Percentiles rank a stretch among this genome's conserved stretches.
Evolutionary conservation across 805 yeast species (phyloP).

Genomic region (Kodamaea kakaduensis): DNA sequence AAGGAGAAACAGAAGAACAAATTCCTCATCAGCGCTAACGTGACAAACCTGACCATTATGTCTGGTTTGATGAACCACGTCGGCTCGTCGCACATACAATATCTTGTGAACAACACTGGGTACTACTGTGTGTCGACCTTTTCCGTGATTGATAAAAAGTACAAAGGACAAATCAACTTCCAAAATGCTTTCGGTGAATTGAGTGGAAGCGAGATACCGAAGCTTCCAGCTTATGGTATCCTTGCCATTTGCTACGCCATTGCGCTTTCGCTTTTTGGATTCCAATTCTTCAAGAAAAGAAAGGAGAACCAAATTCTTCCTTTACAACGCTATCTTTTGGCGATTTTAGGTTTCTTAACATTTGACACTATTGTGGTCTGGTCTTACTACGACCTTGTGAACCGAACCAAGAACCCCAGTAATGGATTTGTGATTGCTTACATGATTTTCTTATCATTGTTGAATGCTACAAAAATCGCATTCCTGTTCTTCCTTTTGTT

Average conservation of each 20-base stretch:
- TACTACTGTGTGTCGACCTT: slow-evolving; percentile 86
- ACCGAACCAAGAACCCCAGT: slow-evolving; percentile 46
- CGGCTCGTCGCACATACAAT: slow-evolving; percentile 60
- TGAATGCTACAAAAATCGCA: slow-evolving; percentile 78
- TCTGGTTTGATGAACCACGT: slow-evolving; percentile 51
- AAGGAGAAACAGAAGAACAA: slow-evolving; percentile 48
- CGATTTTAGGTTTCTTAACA: slow-evolving; percentile 76
- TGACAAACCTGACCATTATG: slow-evolving; percentile 50
- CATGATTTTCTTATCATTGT: slow-evolving; percentile 69
- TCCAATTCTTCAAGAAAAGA: slow-evolving; percentile 79
- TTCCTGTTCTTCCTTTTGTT: slow-evolving; percentile 80
- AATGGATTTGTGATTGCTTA: slow-evolving; percentile 63
- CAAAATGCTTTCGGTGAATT: slow-evolving; percentile 90
- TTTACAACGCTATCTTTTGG: slow-evolving; percentile 85
- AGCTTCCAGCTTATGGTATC: slow-evolving; percentile 82
- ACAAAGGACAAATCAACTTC: slow-evolving; percentile 68
- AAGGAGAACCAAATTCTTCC: slow-evolving; percentile 73
- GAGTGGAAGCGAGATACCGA: slow-evolving; percentile 87
- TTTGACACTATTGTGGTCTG: slow-evolving; percentile 82
- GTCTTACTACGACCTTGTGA: slow-evolving; percentile 85
- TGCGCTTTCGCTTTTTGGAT: slow-evolving; percentile 76
- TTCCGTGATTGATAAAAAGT: slow-evolving; percentile 43
- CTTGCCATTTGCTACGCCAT: slow-evolving; percentile 80
- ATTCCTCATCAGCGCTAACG: slow-evolving; percentile 53
- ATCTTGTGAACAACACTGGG: slow-evolving; percentile 71